Percentiles rank a stretch among this genome's conserved stretches.
Conservation (phyloP, 441 rosid genomes). For the Croton laevigatus region DNA sequence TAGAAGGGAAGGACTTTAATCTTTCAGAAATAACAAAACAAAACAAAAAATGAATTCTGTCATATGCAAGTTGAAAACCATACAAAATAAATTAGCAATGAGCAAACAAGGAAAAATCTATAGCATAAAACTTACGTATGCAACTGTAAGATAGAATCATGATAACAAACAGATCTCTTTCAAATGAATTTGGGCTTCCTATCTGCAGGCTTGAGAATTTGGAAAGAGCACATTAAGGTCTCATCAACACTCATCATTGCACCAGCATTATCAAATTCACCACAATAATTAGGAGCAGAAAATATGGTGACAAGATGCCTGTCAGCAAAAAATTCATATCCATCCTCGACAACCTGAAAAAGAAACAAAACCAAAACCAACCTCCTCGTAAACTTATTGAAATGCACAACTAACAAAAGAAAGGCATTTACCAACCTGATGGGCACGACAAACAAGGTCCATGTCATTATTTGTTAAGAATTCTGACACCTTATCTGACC, state of each 20-base stretch:
- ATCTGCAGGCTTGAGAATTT: slow-evolving; percentile 91
- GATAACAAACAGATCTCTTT: slow-evolving; percentile 16
- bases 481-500: slow-evolving; percentile 77
- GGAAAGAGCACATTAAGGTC: slow-evolving; percentile 90
- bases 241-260: slow-evolving; percentile 95
- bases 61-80: background rate
- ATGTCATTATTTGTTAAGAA: slow-evolving; percentile 68
- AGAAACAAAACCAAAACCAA: background rate
- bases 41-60: background rate
- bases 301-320: slow-evolving; percentile 90
- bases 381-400: slow-evolving; percentile 3
- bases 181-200: slow-evolving; percentile 59
- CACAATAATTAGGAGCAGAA: slow-evolving; percentile 95
- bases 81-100: background rate
- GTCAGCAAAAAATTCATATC: slow-evolving; percentile 93
- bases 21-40: background rate
- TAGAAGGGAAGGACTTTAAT: background rate
- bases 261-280: slow-evolving; percentile 96
- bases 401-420: background rate
- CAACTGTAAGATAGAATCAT: slow-evolving; percentile 1
- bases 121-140: slow-evolving; percentile 13
- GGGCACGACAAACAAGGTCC: slow-evolving; percentile 97
- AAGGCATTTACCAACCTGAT: slow-evolving; percentile 54
- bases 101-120: background rate
- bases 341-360: slow-evolving; percentile 90